These are phyloP conservation scores for Nakazawaea wyomingensis DNA, from an alignment of 805 yeast genomes.

Conservation along the genomic window DNA sequence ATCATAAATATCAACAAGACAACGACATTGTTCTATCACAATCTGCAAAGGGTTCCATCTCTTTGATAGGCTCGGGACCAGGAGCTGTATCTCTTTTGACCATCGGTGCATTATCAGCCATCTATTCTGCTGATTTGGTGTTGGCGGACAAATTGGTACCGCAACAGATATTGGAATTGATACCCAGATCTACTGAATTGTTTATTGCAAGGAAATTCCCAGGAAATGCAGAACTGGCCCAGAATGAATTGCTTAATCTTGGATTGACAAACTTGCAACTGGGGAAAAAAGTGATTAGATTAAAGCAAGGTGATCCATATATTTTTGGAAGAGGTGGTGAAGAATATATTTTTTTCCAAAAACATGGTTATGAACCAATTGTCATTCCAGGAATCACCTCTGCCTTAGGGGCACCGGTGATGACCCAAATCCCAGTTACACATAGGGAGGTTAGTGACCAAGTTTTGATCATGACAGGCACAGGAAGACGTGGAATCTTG, in stretches of 20 bases:
- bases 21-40: slow-evolving; percentile 12
- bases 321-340: slow-evolving; percentile 97
- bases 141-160: slow-evolving; percentile 93
- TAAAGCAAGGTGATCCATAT: slow-evolving; percentile 96
- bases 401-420: slow-evolving; percentile 81
- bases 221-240: slow-evolving; percentile 94
- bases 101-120: slow-evolving; percentile 76
- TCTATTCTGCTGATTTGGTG: slow-evolving; percentile 75
- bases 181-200: slow-evolving; percentile 70
- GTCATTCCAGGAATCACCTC: slow-evolving; percentile 89
- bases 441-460: slow-evolving; percentile 92
- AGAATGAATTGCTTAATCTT: slow-evolving; percentile 68
- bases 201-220: slow-evolving; percentile 94
- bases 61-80: slow-evolving; percentile 94
- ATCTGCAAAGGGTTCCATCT: slow-evolving; percentile 47
- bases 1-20: slow-evolving; percentile 18
- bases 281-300: slow-evolving; percentile 78
- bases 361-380: slow-evolving; percentile 62
- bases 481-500: slow-evolving; percentile 80
- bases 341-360: slow-evolving; percentile 65
- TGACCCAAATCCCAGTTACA: slow-evolving; percentile 82
- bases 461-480: slow-evolving; percentile 89
- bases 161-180: slow-evolving; percentile 71
- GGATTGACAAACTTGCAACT: slow-evolving; percentile 60
- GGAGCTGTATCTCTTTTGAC: slow-evolving; percentile 82